Evolutionary conservation across 2,329 filamentous ascomycete species (phyloP), one percentile per base, ranked within the genome.

Genomic region (Neopestalotiopsis clavispora): DNA sequence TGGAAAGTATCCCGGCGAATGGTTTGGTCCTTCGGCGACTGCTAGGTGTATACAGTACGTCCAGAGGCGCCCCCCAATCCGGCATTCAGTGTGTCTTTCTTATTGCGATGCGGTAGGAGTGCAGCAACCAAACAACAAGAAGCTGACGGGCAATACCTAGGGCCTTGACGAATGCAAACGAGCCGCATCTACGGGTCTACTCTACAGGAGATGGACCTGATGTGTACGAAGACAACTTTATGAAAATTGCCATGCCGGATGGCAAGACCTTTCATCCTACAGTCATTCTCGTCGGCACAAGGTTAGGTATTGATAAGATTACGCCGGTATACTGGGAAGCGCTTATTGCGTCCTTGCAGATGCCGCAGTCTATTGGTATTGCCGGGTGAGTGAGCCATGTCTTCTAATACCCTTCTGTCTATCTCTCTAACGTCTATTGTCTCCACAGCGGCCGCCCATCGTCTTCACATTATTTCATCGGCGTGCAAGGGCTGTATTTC

Each of bases 1-100:
- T 80, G 95, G 94, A 4, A 98, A 97, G 80, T 93, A 97, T 76
- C 96, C 96, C 0, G 96, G 96, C 49, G 94, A 98, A 81, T 99
- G 96, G 96, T 99, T 99, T 81, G 96, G 96, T 0, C 96, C 96
- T n/a, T 98, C 94, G 20, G 96, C 96, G 6, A 97, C 96, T 10
- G 95, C 96, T 61, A 90, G 92, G 68, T 98, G 96, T 79, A 98
- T 99, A 73, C 92, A 96, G 94, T 97, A 83, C 79, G 92, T 32
- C 61, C 49, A 28, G 7, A 13, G 30, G 30, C 79, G 92, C 30
- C 61, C 45, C 45, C 23, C 9, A 12, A 20, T 5, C 40, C 34
- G 30, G 30, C 17, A 20, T 38, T 10, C 34, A 13, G 14, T 12
- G n/a, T 28, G 23, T 28, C 23, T 28, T 28, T 28, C 23, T 28